Evolutionary conservation across 805 yeast genomes (phyloP).

Genomic region (Metschnikowia santaceciliae): DNA sequence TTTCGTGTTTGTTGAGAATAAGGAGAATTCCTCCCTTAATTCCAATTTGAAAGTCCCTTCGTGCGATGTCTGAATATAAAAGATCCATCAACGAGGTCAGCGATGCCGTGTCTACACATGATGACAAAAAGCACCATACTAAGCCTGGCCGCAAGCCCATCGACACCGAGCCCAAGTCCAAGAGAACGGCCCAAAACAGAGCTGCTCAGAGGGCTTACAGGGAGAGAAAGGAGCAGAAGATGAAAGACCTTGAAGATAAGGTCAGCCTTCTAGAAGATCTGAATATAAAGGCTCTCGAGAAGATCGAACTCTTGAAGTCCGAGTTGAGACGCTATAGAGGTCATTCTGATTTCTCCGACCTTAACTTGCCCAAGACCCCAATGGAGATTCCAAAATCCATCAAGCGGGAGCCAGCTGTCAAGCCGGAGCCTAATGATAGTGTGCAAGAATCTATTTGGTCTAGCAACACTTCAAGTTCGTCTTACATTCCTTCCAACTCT

Average conservation of each 20-base stretch:
- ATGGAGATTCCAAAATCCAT: neutral
- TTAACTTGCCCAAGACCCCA: slow-evolving; percentile 9
- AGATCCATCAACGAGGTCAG: slow-evolving; percentile 27
- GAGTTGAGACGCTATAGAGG: slow-evolving; percentile 65
- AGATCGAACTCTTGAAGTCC: slow-evolving; percentile 66
- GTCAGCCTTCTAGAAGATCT: slow-evolving; percentile 70
- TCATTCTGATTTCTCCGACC: slow-evolving; percentile 24
- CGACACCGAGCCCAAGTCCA: slow-evolving; percentile 75
- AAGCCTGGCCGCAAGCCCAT: slow-evolving; percentile 84
- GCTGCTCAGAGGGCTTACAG: slow-evolving; percentile 98
- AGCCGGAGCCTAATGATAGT: slow-evolving; percentile 3
- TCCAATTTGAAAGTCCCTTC: neutral
- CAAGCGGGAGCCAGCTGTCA: neutral
- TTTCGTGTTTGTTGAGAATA: neutral
- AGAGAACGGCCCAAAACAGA: slow-evolving; percentile 93
- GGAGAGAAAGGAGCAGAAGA: slow-evolving; percentile 84
- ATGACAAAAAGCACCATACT: slow-evolving; percentile 35
- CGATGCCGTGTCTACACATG: slow-evolving; percentile 21
- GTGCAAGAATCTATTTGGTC: slow-evolving; percentile 37
- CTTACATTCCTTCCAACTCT: slow-evolving; percentile 6
- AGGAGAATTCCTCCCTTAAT: neutral
- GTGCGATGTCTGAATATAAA: slow-evolving; percentile 28
- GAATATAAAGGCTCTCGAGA: slow-evolving; percentile 62
- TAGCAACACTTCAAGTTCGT: slow-evolving; percentile 17
- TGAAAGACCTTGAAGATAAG: slow-evolving; percentile 80